Conservation (phyloP, 345 rosid species). For the Cardamine occulta region DNA sequence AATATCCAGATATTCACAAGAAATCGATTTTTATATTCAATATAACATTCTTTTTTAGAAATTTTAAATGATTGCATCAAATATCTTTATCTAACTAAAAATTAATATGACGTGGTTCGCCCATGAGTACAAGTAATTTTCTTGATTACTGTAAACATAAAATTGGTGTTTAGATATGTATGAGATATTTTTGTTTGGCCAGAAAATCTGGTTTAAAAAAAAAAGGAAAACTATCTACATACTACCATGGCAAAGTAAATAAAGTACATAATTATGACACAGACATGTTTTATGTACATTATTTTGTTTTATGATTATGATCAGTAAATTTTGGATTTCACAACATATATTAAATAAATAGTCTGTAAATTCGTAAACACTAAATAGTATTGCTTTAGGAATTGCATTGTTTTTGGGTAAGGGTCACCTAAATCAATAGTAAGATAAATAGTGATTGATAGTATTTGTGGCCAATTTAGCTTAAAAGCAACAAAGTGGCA, state of each 20-base stretch:
- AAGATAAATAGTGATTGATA: slow-evolving; percentile 16
- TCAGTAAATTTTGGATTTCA: not conserved
- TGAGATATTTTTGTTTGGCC: not conserved
- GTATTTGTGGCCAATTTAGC: slow-evolving; percentile 25
- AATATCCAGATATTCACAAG: not conserved
- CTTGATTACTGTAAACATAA: not conserved
- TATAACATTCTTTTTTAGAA: not conserved
- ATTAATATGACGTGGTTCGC: not conserved
- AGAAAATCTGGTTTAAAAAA: not conserved
- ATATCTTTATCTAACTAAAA: not conserved
- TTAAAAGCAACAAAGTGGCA: slow-evolving; percentile 29
- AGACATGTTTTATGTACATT: not conserved
- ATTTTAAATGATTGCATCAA: not conserved
- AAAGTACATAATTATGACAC: not conserved
- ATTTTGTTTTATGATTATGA: not conserved
- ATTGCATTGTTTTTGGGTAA: slow-evolving; percentile 11
- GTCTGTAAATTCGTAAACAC: not conserved
- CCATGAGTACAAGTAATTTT: not conserved
- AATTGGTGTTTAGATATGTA: not conserved
- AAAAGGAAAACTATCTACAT: not conserved
- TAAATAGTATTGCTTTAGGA: not conserved
- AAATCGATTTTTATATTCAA: not conserved
- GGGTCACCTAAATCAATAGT: slow-evolving; percentile 9
- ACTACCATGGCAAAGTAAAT: not conserved
- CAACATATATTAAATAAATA: not conserved